A percentile compares a stretch with the other conserved stretches of the same genome.
These are phyloP conservation scores for Botryotinia globosa DNA, from an alignment of 2,329 filamentous ascomycete species.

Conservation along the genomic window DNA sequence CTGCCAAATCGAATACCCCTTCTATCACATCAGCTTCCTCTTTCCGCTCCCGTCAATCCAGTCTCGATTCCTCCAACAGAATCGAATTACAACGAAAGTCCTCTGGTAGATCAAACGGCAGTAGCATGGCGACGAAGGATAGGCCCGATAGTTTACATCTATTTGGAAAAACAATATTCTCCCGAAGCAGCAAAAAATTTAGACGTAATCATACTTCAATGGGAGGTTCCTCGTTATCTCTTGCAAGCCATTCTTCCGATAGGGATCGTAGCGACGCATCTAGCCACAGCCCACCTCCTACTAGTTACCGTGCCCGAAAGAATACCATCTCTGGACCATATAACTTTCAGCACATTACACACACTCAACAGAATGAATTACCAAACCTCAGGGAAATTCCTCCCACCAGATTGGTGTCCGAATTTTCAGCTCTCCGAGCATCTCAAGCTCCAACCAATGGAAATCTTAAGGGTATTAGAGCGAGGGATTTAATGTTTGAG, in stretches of 20 bases:
- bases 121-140: constrained; percentile 51
- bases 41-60: constrained; percentile 45
- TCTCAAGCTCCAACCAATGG: constrained; percentile 41
- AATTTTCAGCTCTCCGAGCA: constrained; percentile 45
- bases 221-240: constrained; percentile 23
- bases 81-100: constrained; percentile 53
- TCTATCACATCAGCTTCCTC: constrained; percentile 58
- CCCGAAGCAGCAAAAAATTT: constrained; percentile 48
- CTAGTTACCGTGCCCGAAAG: constrained; percentile 21
- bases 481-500: constrained; percentile 46
- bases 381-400: constrained; percentile 43
- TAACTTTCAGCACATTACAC: constrained; percentile 64
- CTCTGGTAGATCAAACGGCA: constrained; percentile 54
- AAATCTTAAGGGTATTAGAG: constrained; percentile 41
- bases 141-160: constrained; percentile 58
- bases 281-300: not conserved
- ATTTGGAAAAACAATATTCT: constrained; percentile 55
- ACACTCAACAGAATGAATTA: constrained; percentile 52
- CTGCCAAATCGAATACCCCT: constrained; percentile 46
- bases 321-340: constrained; percentile 57
- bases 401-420: constrained; percentile 45
- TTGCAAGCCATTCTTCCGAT: constrained; percentile 22
- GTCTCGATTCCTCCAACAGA: constrained; percentile 31
- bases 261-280: constrained; percentile 21
- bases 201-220: constrained; percentile 47